Evolutionary conservation across 2,329 filamentous ascomycete genomes (phyloP).

Genomic region (Trichoderma atroviride): DNA sequence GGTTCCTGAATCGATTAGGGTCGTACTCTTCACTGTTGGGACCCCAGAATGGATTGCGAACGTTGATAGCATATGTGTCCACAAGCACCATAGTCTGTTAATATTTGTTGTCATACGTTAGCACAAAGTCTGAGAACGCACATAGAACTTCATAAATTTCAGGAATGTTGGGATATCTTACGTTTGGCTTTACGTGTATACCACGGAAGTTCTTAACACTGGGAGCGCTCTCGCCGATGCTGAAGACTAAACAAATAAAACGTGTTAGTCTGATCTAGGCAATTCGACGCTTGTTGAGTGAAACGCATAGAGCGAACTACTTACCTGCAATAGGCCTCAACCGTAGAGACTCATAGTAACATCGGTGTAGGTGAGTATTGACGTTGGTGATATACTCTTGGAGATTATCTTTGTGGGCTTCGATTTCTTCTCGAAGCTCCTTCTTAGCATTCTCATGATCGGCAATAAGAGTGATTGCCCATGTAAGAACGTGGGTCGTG

Average conservation of each 20-base stretch:
- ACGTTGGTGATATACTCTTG: not conserved
- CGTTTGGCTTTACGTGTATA: not conserved
- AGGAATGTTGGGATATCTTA: not conserved
- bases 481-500: not conserved
- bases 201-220: not conserved
- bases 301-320: not conserved
- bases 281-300: not conserved
- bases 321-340: not conserved
- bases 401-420: not conserved
- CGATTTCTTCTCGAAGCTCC: not conserved
- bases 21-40: not conserved
- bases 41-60: not conserved
- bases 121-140: not conserved
- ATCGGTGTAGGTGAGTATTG: not conserved
- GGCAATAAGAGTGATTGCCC: not conserved
- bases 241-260: not conserved
- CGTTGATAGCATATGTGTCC: not conserved
- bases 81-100: not conserved
- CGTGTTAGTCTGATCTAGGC: not conserved
- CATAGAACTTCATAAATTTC: no score
- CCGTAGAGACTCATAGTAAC: not conserved
- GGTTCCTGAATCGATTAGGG: not conserved
- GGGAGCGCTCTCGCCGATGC: not conserved
- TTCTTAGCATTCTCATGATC: not conserved
- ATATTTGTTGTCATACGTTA: not conserved